These are phyloP conservation scores for Intubia oerlemansii DNA, from an alignment of 2,329 filamentous ascomycete genomes.

Conservation along the genomic window DNA sequence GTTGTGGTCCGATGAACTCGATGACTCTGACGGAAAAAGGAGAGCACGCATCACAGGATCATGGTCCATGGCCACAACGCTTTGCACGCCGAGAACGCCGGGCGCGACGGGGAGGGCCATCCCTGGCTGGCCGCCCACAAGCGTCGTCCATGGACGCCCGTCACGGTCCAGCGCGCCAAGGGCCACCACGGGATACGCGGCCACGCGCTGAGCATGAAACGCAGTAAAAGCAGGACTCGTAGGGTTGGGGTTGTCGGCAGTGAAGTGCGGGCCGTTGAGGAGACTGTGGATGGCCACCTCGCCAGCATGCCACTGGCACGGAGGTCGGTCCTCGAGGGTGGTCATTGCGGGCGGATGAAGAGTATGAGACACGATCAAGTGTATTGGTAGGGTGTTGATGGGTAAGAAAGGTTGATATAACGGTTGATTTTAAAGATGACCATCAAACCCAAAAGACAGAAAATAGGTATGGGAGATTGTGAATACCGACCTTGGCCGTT, in stretches of 20 bases:
- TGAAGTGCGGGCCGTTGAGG: slow-evolving; percentile 29
- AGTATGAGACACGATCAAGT: too few relatives aligned
- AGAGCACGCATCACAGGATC: slow-evolving; percentile 53
- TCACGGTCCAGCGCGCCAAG: slow-evolving; percentile 49
- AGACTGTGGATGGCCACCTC: slow-evolving; percentile 43
- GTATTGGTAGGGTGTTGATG: too few relatives aligned
- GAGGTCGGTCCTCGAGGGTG: too few relatives aligned
- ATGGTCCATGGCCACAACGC: slow-evolving; percentile 32
- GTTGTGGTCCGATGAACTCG: too few relatives aligned
- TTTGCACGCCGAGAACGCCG: slow-evolving; percentile 40
- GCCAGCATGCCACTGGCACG: slow-evolving; percentile 46
- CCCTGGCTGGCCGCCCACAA: slow-evolving; percentile 55
- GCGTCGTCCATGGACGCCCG: slow-evolving; percentile 50
- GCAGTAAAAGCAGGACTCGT: slow-evolving; percentile 40
- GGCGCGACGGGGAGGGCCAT: slow-evolving; percentile 43
- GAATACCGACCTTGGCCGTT: too few relatives aligned
- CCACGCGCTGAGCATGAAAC: slow-evolving; percentile 37
- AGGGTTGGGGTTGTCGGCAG: slow-evolving; percentile 40
- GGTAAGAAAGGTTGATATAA: too few relatives aligned
- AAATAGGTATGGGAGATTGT: too few relatives aligned
- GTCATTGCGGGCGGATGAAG: too few relatives aligned
- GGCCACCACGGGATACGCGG: slow-evolving; percentile 44
- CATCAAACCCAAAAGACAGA: too few relatives aligned
- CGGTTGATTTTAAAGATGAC: too few relatives aligned
- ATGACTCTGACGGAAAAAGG: too few relatives aligned